Evolutionary conservation across 306 rosid genomes (phyloP).

Genomic region (Trifolium fragiferum): DNA sequence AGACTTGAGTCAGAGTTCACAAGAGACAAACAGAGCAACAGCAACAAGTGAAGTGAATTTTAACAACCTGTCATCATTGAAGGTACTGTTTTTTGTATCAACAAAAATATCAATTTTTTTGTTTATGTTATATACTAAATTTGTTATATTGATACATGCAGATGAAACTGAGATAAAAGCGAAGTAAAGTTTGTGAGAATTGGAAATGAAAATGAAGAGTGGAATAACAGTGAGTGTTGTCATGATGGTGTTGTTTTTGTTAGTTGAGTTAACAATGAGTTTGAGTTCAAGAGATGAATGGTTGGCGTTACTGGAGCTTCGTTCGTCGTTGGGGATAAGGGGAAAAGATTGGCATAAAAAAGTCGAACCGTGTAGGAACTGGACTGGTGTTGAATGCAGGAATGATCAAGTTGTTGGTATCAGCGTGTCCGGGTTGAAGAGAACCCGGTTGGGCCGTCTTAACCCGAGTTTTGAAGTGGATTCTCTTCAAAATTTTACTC

Average conservation of each 20-base stretch:
- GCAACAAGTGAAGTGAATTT: constrained; percentile 36
- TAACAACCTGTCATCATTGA: constrained; percentile 52
- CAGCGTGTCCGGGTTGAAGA: constrained; percentile 60
- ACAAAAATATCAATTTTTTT: background rate
- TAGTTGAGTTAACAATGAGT: constrained; percentile 45
- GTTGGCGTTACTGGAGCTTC: constrained; percentile 69
- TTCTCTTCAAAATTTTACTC: constrained; percentile 63
- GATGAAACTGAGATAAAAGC: constrained; percentile 32
- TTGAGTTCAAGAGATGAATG: constrained; percentile 58
- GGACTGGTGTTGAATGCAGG: constrained; percentile 75
- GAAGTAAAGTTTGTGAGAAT: constrained; percentile 38
- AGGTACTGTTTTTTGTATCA: constrained; percentile 39
- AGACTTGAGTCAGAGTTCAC: constrained; percentile 42
- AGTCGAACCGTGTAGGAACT: constrained; percentile 64
- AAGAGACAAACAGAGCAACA: constrained; percentile 34
- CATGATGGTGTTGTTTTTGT: constrained; percentile 43
- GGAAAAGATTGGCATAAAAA: constrained; percentile 79
- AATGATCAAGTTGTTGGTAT: constrained; percentile 61
- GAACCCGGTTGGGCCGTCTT: constrained; percentile 53
- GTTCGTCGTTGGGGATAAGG: constrained; percentile 77
- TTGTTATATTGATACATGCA: constrained; percentile 34
- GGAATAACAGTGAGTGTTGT: constrained; percentile 34
- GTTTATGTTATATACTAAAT: constrained; percentile 13
- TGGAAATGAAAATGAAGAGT: constrained; percentile 58
- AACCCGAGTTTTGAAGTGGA: constrained; percentile 66